phyloP scores from a whole-genome alignment of 106 monocot species.

The Allium fistulosum region DNA sequence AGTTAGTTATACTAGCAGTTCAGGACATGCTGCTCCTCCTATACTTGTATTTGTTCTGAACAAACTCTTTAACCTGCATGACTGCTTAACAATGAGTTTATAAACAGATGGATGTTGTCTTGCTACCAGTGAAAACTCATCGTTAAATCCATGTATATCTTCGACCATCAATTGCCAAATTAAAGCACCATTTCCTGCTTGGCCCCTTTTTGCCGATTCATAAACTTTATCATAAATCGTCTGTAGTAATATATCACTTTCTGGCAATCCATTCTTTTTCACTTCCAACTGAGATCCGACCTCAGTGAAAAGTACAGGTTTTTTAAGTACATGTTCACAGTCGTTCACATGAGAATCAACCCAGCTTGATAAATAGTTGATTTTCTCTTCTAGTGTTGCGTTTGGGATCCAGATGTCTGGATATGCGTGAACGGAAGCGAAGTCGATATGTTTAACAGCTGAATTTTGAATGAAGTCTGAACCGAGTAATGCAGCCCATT shows the following conservation, averaged over 20 bases:
- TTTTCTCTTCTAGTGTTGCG: slow-evolving; percentile 53
- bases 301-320: slow-evolving; percentile 83
- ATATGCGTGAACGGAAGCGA: slow-evolving; percentile 93
- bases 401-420: slow-evolving; percentile 90
- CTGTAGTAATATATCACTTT: slow-evolving; percentile 61
- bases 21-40: background rate
- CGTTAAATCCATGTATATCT: slow-evolving; percentile 38
- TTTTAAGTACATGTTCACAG: slow-evolving; percentile 56
- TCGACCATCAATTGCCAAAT: slow-evolving; percentile 83
- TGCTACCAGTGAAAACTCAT: slow-evolving; percentile 67
- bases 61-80: slow-evolving; percentile 51
- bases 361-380: slow-evolving; percentile 63
- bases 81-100: slow-evolving; percentile 63
- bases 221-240: slow-evolving; percentile 73
- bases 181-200: slow-evolving; percentile 76
- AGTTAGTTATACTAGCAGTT: background rate
- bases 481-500: slow-evolving; percentile 72
- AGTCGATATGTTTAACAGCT: slow-evolving; percentile 55
- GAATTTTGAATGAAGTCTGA: slow-evolving; percentile 92
- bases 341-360: slow-evolving; percentile 82
- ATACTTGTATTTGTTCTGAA: slow-evolving; percentile 12
- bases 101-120: slow-evolving; percentile 40
- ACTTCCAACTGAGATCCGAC: slow-evolving; percentile 35
- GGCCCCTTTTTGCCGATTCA: slow-evolving; percentile 53
- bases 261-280: slow-evolving; percentile 35